Conservation (phyloP, 352 stramenopile genomes). For the Pythium monospermum region DNA sequence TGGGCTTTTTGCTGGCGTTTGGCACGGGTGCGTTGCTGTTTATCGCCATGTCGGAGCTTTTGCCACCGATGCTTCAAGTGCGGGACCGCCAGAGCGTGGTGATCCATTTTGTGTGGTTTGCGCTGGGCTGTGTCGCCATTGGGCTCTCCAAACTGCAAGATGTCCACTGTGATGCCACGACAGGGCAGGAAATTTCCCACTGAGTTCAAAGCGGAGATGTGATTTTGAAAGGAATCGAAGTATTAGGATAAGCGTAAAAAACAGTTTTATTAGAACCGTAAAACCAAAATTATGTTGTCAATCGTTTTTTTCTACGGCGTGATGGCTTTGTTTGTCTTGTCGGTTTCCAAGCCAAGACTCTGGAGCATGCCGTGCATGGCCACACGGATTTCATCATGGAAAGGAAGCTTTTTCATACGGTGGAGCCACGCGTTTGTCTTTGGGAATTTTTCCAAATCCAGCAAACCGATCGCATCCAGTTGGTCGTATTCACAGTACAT, state of each 20-base stretch:
- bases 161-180: slow-evolving; percentile 11
- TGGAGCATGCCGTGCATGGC: slow-evolving; percentile 13
- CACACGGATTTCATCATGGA: slow-evolving; percentile 50
- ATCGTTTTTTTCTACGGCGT: too few relatives aligned
- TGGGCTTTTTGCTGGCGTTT: slow-evolving; percentile 26
- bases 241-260: too few relatives aligned
- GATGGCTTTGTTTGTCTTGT: not conserved
- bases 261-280: too few relatives aligned
- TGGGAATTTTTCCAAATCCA: slow-evolving; percentile 46
- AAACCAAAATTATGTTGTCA: too few relatives aligned
- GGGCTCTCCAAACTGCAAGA: slow-evolving; percentile 12
- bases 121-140: slow-evolving; percentile 7
- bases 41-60: slow-evolving; percentile 5
- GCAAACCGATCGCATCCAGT: slow-evolving; percentile 47
- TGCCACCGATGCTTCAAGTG: slow-evolving; percentile 5
- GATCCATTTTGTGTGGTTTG: slow-evolving; percentile 10
- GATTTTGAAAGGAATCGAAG: not conserved
- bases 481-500: slow-evolving; percentile 65
- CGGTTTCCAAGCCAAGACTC: not conserved
- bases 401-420: slow-evolving; percentile 50
- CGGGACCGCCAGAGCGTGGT: not conserved
- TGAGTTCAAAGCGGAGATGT: too few relatives aligned
- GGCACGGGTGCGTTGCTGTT: slow-evolving; percentile 2
- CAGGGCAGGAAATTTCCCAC: slow-evolving; percentile 3
- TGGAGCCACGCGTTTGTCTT: slow-evolving; percentile 45